Base-by-base conservation (phyloP, 192 early-diverging fungal species). In the Pecoramyces ruminantium region DNA sequence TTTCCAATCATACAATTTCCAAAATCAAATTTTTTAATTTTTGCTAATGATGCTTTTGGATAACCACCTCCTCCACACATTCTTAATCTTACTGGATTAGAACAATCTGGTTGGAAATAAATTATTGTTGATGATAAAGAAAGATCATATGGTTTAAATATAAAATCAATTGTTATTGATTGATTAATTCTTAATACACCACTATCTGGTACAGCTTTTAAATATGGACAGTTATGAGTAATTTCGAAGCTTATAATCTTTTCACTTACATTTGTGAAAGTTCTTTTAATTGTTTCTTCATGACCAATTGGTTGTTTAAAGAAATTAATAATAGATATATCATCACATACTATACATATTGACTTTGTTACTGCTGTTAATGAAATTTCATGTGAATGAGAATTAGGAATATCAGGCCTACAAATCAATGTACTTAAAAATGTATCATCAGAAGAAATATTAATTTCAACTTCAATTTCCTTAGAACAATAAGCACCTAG, bases 1-100 rank as follows among this genome's bases (percentile, higher is more conserved):
- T 92, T 92, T 30, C 90, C 90, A 29, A 90, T 90, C 89, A 91
- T 91, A 81, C 90, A 92, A 80, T 92, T 88, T 29, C 90, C 90
- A 81, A 92, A 92, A 80, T 92, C 90, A 82, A 92, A 92, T 38
- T 88, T 77, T 29, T 88, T 81, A 81, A 91, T 89, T 79, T 86
- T 83, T 8, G 84, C 29, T 9, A 92, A 79, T 25, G 90, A 92
- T 27, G 86, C 84, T 79, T 88, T 90, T 2, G 88, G 87, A 79
- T 84, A 85, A 0, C 90, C 90, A 27, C 90, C 90, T 16, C 85
- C 90, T 28, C 90, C 90, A 82, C 83, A 87, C 86, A 92, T 88
- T 78, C 88, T 91, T 25, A 92, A 81, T 30, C 88, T 82, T 80
- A 92, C 89, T 4, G 84, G 87, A 81, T 92, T 88, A 5, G 90